phyloP scores from a whole-genome alignment of 768 basidiomycete species.

The Pleurotus tuber-regium region DNA sequence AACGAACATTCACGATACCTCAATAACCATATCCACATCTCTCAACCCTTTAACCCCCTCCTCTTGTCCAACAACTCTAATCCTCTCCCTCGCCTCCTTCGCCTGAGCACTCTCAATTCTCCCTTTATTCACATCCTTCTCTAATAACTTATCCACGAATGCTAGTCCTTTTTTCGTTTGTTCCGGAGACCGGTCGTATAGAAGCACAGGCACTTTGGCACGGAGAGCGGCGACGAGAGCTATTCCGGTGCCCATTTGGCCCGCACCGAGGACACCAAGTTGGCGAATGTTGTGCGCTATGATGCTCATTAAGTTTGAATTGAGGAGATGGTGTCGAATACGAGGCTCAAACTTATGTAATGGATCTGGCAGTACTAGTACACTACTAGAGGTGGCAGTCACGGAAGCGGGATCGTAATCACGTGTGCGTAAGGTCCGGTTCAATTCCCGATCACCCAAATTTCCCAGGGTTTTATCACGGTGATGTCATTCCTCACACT shows the following conservation, averaged over 20 bases:
- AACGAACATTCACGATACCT: constrained; percentile 48
- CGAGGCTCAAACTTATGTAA: constrained; percentile 8
- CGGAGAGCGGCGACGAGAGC: constrained; percentile 83
- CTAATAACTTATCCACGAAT: constrained; percentile 78
- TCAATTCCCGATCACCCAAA: too few species aligned
- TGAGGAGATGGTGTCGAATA: neutral
- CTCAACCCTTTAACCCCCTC: constrained; percentile 54
- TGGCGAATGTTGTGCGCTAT: constrained; percentile 71
- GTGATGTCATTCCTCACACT: too few species aligned
- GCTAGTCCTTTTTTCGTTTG: constrained; percentile 74
- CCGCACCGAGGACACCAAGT: constrained; percentile 78
- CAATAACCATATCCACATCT: constrained; percentile 89
- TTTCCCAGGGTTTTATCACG: too few species aligned
- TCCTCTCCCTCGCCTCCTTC: constrained; percentile 65
- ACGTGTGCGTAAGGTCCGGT: neutral
- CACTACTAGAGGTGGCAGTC: neutral
- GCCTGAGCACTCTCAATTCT: constrained; percentile 67
- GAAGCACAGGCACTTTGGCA: constrained; percentile 79
- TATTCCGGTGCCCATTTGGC: constrained; percentile 89
- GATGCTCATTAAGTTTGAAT: constrained; percentile 4
- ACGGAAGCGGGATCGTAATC: neutral
- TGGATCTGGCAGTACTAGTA: neutral
- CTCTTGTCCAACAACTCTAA: constrained; percentile 54
- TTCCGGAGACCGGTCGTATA: constrained; percentile 76
- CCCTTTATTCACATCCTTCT: constrained; percentile 88